These are phyloP conservation scores for Lachnellula hyalina DNA, from an alignment of 2,329 filamentous ascomycete species.

Conservation along the genomic window DNA sequence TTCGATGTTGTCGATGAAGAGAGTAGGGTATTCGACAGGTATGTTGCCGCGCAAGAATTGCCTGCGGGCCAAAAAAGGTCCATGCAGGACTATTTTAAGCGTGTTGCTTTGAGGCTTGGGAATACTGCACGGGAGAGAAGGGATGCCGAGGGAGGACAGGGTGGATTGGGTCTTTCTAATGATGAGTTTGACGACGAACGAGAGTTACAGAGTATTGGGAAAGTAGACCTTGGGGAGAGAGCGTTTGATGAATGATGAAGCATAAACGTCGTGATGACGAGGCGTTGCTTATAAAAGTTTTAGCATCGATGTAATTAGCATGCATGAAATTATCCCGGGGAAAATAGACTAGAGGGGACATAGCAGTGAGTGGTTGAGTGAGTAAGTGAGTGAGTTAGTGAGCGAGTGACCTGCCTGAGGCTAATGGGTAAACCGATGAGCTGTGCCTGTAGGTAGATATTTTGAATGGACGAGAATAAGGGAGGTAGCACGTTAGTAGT, in stretches of 20 bases:
- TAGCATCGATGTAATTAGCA: background rate
- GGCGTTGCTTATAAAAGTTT: slow-evolving; percentile 1
- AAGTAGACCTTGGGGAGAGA: slow-evolving; percentile 69
- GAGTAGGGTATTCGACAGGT: slow-evolving; percentile 82
- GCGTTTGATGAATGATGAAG: slow-evolving; percentile 28
- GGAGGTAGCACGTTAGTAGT: background rate
- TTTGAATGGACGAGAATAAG: background rate
- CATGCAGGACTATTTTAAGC: slow-evolving; percentile 97
- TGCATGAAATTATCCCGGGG: background rate
- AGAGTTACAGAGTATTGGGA: slow-evolving; percentile 94
- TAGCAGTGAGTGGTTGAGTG: too few species aligned
- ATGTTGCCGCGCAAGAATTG: slow-evolving; percentile 66
- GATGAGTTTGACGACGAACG: slow-evolving; percentile 93
- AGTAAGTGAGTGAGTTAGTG: too few species aligned
- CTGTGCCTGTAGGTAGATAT: background rate
- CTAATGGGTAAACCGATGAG: too few species aligned
- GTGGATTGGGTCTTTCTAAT: slow-evolving; percentile 77
- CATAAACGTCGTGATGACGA: background rate
- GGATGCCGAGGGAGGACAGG: slow-evolving; percentile 85
- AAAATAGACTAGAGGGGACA: too few species aligned
- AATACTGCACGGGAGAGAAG: slow-evolving; percentile 80
- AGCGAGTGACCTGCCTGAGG: too few species aligned
- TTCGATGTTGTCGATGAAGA: slow-evolving; percentile 90
- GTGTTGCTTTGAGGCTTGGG: slow-evolving; percentile 80
- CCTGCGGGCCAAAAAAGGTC: slow-evolving; percentile 72